Base-by-base conservation (phyloP, 73 alveolate species). In the Paramecium sonneborni region DNA sequence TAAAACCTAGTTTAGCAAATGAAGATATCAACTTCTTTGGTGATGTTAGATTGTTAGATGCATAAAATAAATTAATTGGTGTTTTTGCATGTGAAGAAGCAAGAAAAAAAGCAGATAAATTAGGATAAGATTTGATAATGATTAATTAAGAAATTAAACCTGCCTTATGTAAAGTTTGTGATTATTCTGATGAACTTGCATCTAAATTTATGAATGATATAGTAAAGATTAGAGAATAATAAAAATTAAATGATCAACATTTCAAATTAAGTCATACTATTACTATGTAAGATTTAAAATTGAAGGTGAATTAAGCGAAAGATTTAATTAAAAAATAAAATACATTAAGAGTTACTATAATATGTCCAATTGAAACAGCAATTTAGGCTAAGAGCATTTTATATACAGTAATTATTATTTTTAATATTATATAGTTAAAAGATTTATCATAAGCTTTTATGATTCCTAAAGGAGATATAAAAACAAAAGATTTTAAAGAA, bases 51-150 rank as follows among this genome's bases (percentile, higher is more conserved):
- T 39, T 79, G 32, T 39, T 79, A 28, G 90, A 79, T 44, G 35
- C 26, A 1, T 41, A 79, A 39, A 79, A 79, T 79, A 79, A 79
- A 79, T 41, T 79, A 20, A 38, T 79, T 79, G 90, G 90, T 30
- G 90, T 79, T 4, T 79, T 79, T 79, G 44, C 69, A 79, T 79
- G 69, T 46, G 90, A 79, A 30, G 90, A 79, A 26, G 90, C 74
- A 44, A 79, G 55, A 24, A 79, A 79, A 15, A 79, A 79, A 23
- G 90, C 90, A n/a, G 44, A 38, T 23, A 79, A 79, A 79, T 24
- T 41, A 3, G 55, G 55, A 23, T 14, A 79, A 34, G 90, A 79
- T 12, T 21, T 79, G 12, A 34, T 79, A 2, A 79, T 79, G 90
- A 38, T 79, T 6, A 79, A 79, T 43, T 10, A 79, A 44, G 90